These are phyloP conservation scores for Botrytis galanthina DNA, from an alignment of 2,329 filamentous ascomycete species.

Conservation along the genomic window DNA sequence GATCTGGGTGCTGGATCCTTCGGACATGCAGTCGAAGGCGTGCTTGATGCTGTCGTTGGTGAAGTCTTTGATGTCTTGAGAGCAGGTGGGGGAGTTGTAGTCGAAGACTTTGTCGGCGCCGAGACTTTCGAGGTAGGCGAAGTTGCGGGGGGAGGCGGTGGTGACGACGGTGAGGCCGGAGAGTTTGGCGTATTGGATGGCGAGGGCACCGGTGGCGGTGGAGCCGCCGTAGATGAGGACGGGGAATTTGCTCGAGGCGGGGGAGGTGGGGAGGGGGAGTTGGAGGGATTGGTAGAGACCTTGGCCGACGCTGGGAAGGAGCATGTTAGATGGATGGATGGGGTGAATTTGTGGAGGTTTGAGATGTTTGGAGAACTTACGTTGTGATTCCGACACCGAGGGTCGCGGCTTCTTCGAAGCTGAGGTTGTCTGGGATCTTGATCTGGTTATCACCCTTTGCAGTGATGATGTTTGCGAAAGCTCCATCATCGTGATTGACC, in stretches of 20 bases:
- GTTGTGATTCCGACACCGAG: conserved; percentile 34
- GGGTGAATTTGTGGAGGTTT: neutral
- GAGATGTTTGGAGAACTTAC: conserved; percentile 24
- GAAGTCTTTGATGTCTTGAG: conserved; percentile 46
- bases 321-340: conserved; percentile 28
- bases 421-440: conserved; percentile 47
- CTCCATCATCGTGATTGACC: conserved; percentile 43
- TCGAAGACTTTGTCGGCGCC: conserved; percentile 49
- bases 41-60: conserved; percentile 46
- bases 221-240: conserved; percentile 52
- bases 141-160: conserved; percentile 49
- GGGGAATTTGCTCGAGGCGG: conserved; percentile 41
- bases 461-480: conserved; percentile 37
- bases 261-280: conserved; percentile 47
- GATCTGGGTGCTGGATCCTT: conserved; percentile 39
- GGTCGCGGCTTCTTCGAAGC: conserved; percentile 46
- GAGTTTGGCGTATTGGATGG: conserved; percentile 50
- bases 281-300: conserved; percentile 47
- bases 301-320: conserved; percentile 44
- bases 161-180: conserved; percentile 42
- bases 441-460: conserved; percentile 44
- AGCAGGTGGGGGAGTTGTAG: conserved; percentile 47
- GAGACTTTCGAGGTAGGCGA: conserved; percentile 46
- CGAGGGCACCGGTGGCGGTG: conserved; percentile 50
- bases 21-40: conserved; percentile 50